Base-by-base conservation (phyloP, 83 land plant genomes). In the Thuja plicata region DNA sequence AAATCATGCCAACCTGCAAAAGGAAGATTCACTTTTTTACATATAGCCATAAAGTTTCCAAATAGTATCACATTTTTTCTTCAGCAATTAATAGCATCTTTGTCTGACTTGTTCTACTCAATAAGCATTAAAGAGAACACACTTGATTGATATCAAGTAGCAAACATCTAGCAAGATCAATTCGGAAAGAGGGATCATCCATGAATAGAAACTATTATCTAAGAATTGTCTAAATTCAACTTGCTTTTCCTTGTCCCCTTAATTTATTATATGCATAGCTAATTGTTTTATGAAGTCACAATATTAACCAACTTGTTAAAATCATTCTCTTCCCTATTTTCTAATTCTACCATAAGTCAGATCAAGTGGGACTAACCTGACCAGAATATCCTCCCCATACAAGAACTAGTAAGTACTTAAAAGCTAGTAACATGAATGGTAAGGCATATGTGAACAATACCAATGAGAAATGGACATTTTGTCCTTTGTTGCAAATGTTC, bases 1-100 rank as follows among this genome's bases (percentile, higher is more conserved):
- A 84, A 62, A 97, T 91, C 3, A 93, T 90, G 50, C 99, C 98
- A 84, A 94, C 95, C 99, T 97, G 95, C 77, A 88, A 50, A 46
- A 32, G n/a, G 74, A 73, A 82, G 79, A 71, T 41, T 35, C 13
- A 84, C 3, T 48, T n/a, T 45, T 27, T 78, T 38, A 35, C 34
- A 38, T 66, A 35, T 50, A 41, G 21, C 34, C 77, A 89, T 86
- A 83, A 83, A 83, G 48, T 45, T 46, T 83, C 54, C 85, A 83
- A 83, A 83, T 83, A 55, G 17, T 12, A 83, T 3, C 85, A 8
- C 17, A 8, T 11, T n/a, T 10, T 46, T n/a, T 46, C 3, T 54
- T 24, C 46, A 27, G 3, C 16, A 83, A n/a, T 27, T 3, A 43
- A 13, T 9, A 5, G 54, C 13, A 43, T n/a, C 34, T 83, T 46